Conservation (phyloP, 352 stramenopile species). For the Phytopythium aichiense region DNA sequence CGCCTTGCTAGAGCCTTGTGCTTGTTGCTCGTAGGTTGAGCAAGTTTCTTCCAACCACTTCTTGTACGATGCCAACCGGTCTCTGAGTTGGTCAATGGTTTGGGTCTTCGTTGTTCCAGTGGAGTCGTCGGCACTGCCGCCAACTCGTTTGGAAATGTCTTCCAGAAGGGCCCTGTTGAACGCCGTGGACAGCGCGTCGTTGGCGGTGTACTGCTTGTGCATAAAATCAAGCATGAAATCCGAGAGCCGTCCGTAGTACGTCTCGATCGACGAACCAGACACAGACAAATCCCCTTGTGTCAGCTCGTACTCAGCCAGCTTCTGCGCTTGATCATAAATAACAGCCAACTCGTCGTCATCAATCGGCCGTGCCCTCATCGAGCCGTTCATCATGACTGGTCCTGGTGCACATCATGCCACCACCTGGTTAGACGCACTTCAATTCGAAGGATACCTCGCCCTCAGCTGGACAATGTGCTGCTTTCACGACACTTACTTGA, state of each 20-base stretch:
- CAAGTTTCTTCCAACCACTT: slow-evolving; percentile 35
- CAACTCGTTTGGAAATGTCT: slow-evolving; percentile 25
- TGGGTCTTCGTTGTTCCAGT: slow-evolving; percentile 7
- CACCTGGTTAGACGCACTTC: slow-evolving; percentile 5
- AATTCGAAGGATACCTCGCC: not conserved
- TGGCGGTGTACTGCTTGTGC: slow-evolving; percentile 23
- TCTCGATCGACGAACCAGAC: slow-evolving; percentile 29
- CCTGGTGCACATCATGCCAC: slow-evolving; percentile 12
- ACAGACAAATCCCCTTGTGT: slow-evolving; percentile 30
- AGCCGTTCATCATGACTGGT: slow-evolving; percentile 24
- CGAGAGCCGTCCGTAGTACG: slow-evolving; percentile 42
- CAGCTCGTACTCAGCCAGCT: slow-evolving; percentile 31
- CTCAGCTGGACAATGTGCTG: too few species aligned
- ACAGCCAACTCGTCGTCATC: slow-evolving; percentile 30
- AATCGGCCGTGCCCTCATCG: slow-evolving; percentile 20
- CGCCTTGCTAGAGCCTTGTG: slow-evolving; percentile 23
- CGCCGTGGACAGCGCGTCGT: slow-evolving; percentile 27
- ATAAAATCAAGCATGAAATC: slow-evolving; percentile 42
- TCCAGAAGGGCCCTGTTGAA: slow-evolving; percentile 50
- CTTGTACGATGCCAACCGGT: slow-evolving; percentile 28
- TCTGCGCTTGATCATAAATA: slow-evolving; percentile 30
- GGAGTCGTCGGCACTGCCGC: not conserved
- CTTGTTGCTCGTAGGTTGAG: slow-evolving; percentile 34
- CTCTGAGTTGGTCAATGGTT: slow-evolving; percentile 30
- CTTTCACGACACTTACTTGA: slow-evolving; percentile 23